phyloP scores from a whole-genome alignment of 257 asterid genomes.

The Solanum ossicruentum region DNA sequence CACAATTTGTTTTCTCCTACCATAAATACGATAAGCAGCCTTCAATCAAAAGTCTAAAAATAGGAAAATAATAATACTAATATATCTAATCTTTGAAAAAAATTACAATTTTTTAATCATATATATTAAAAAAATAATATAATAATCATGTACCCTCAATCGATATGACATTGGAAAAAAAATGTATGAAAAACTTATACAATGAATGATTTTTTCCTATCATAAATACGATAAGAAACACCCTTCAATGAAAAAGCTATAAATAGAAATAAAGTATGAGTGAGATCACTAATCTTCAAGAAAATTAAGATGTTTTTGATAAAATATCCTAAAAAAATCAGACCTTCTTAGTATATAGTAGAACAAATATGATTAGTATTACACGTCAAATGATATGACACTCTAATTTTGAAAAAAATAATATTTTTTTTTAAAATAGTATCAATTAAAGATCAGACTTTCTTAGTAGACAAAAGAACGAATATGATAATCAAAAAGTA shows the following conservation, averaged over 20 bases:
- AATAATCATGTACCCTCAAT: too few relatives aligned
- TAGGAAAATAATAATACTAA: neutral
- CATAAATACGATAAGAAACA: neutral
- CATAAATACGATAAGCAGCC: neutral
- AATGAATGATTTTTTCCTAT: neutral
- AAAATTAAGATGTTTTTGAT: neutral
- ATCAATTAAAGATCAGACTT: neutral
- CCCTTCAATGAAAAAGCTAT: neutral
- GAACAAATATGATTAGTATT: neutral
- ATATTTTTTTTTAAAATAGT: neutral
- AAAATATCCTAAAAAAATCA: neutral
- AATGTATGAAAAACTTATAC: neutral
- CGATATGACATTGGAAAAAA: too few relatives aligned
- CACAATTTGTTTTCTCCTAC: neutral
- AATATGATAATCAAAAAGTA: neutral
- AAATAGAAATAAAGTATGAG: neutral
- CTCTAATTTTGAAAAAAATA: neutral
- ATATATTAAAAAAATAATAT: too few relatives aligned
- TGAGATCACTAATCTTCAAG: neutral
- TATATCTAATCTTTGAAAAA: neutral
- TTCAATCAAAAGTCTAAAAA: neutral
- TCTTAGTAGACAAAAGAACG: neutral
- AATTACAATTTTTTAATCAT: neutral
- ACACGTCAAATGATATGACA: neutral
- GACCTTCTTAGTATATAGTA: neutral